Evolutionary conservation across 129 eudicot species (phyloP), one percentile per base, ranked within the genome.

Genomic region (Centaurea solstitialis): DNA sequence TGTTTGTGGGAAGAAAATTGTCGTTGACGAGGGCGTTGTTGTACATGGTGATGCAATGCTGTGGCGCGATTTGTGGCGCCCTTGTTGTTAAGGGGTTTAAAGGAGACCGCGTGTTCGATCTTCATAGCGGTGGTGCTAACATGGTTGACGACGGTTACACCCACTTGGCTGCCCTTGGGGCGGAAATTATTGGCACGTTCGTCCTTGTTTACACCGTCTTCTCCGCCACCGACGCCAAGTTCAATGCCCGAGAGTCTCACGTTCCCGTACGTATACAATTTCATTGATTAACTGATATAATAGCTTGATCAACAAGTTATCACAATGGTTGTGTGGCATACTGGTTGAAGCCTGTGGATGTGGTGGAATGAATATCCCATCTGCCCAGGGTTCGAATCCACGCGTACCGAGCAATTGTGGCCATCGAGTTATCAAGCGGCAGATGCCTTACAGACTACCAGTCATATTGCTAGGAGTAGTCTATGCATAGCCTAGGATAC

Each of bases 201-300:
- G 83, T 90, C 35, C 92, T 90, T 45, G 95, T 88, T 75, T 90
- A 90, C 90, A 88, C 91, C 43, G 97, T 91, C 18, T 91, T 91
- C 81, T 92, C 97, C 2, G 97, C 97, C 79, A 90, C 97, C 59
- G 93, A 92, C 10, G 94, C 97, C 85, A 93, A 93, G 74, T 85
- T 92, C 57, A 93, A 88, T 78, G 97, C 97, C 9, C 83, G 95
- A 22, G 97, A 93, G 84, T 93, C 97, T 23, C 97, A 81, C 41
- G 97, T 93, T 50, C 97, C 97, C 17, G 97, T 93, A 85, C 35
- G 94, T 72, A 12, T 30, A 28, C 70, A 24, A 39, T 11, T n/a
- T 9, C 15, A n/a, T 64, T 18, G 5, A 30, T 13, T 62, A 13
- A 70, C 4, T 4, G 59, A 59, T 6, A 11, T 59, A 37, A 45